These are phyloP conservation scores for Rhodofomes roseus DNA, from an alignment of 1,284 basidiomycete species.

Conservation along the genomic window DNA sequence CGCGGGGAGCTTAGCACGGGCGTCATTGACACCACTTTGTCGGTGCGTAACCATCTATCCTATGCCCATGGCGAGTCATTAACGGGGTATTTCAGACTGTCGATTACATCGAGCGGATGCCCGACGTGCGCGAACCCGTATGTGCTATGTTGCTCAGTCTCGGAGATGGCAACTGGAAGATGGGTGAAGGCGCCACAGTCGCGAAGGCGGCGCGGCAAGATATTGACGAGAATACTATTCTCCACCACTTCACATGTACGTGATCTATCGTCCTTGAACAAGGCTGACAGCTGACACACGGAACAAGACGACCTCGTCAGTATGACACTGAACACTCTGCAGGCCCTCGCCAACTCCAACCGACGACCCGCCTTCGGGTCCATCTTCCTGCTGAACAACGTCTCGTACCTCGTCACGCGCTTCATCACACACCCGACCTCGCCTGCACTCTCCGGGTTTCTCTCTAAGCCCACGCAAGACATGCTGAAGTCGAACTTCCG, in stretches of 20 bases:
- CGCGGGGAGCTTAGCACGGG: conserved; percentile 52
- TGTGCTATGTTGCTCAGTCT: conserved; percentile 60
- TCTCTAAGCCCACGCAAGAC: conserved; percentile 61
- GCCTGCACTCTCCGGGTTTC: conserved; percentile 37
- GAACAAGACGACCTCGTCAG: conserved; percentile 63
- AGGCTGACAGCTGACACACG: conserved; percentile 1
- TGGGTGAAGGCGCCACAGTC: conserved; percentile 74
- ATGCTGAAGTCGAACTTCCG: conserved; percentile 64
- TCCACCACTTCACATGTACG: conserved; percentile 74
- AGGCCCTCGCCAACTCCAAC: conserved; percentile 56
- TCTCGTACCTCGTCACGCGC: conserved; percentile 60
- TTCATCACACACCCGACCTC: conserved; percentile 50
- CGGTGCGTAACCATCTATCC: conserved; percentile 38
- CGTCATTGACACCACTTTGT: conserved; percentile 57
- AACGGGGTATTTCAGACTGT: conserved; percentile 43
- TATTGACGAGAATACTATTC: conserved; percentile 52
- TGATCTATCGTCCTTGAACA: conserved; percentile 8
- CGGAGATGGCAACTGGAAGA: conserved; percentile 84
- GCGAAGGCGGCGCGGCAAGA: conserved; percentile 47
- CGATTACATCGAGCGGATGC: conserved; percentile 63
- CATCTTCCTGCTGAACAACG: conserved; percentile 76
- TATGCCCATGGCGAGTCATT: neutral
- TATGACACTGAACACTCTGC: conserved; percentile 55
- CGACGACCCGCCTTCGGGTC: conserved; percentile 65
- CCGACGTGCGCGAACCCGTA: conserved; percentile 63